phyloP scores from a whole-genome alignment of 352 stramenopile genomes.

The Phytophthora cactorum region DNA sequence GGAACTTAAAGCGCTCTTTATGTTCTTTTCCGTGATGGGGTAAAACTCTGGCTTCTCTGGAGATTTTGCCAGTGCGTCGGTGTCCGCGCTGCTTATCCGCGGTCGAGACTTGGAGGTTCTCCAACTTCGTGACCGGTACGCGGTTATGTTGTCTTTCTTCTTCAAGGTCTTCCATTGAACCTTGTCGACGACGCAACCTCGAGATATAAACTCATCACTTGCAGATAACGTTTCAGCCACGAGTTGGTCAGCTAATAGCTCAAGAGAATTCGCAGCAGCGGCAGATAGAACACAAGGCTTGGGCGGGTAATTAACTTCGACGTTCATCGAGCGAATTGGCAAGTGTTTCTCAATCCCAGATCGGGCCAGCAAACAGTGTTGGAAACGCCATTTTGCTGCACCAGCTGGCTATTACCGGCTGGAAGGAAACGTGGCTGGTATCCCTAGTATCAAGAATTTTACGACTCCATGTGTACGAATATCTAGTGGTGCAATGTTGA shows the following conservation, averaged over 20 bases:
- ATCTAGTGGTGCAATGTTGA: neutral
- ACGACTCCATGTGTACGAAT: constrained; percentile 9
- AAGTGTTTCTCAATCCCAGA: neutral
- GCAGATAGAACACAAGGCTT: constrained; percentile 30
- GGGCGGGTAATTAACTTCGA: constrained; percentile 11
- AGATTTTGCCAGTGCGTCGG: constrained; percentile 24
- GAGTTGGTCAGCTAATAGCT: constrained; percentile 51
- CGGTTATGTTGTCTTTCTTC: constrained; percentile 44
- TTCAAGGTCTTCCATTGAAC: constrained; percentile 55
- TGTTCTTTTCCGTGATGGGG: constrained; percentile 17
- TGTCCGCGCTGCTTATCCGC: constrained; percentile 18
- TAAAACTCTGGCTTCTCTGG: constrained; percentile 34
- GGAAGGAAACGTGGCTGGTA: constrained; percentile 7
- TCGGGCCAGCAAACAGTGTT: neutral
- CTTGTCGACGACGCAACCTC: constrained; percentile 32
- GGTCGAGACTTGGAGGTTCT: constrained; percentile 5
- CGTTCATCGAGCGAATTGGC: neutral
- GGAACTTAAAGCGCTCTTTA: constrained; percentile 11
- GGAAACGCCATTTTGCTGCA: neutral
- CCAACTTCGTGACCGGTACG: constrained; percentile 43
- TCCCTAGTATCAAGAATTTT: neutral
- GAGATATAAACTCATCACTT: constrained; percentile 55
- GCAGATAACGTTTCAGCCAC: constrained; percentile 53
- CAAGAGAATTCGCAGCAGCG: constrained; percentile 42
- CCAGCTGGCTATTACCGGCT: constrained; percentile 4